Percentiles rank a stretch among this genome's conserved stretches.
phyloP scores from a whole-genome alignment of 2,329 filamentous ascomycete genomes.

The Ophiostoma sp. region DNA sequence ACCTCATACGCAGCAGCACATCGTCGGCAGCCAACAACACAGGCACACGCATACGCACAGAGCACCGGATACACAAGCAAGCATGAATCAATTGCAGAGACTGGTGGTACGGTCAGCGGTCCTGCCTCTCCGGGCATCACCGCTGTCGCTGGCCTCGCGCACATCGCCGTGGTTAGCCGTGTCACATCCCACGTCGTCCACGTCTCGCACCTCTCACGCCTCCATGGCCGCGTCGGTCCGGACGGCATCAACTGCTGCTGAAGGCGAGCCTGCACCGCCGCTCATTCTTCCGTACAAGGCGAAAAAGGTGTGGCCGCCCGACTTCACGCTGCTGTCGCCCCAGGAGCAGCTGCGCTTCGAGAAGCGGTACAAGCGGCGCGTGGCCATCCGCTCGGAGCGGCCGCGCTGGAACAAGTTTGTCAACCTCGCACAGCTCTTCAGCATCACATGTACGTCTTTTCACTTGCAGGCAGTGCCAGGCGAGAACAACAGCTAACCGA shows the following conservation, averaged over 20 bases:
- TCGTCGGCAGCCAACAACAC: neutral
- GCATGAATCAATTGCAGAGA: constrained; percentile 12
- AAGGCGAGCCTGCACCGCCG: neutral
- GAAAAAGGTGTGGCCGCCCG: constrained; percentile 72
- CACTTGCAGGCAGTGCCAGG: no score
- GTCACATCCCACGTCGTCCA: neutral
- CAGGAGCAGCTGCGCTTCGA: constrained; percentile 75
- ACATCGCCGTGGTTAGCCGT: neutral
- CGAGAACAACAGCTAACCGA: neutral
- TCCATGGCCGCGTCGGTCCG: neutral
- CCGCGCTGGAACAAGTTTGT: constrained; percentile 61
- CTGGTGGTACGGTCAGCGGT: neutral
- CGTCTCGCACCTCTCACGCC: neutral
- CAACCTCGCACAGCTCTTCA: constrained; percentile 58
- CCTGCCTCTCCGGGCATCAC: neutral
- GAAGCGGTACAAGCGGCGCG: constrained; percentile 68
- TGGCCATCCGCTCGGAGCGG: constrained; percentile 55
- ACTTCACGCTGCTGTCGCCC: constrained; percentile 62
- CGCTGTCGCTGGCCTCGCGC: neutral
- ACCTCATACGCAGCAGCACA: neutral
- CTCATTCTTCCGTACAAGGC: constrained; percentile 44
- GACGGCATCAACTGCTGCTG: neutral
- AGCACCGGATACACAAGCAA: neutral
- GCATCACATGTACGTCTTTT: constrained; percentile 47
- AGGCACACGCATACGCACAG: neutral